Evolutionary conservation across 2,329 filamentous ascomycete genomes (phyloP), one percentile per base, ranked within the genome.

Genomic region (Huntiella moniliformis): DNA sequence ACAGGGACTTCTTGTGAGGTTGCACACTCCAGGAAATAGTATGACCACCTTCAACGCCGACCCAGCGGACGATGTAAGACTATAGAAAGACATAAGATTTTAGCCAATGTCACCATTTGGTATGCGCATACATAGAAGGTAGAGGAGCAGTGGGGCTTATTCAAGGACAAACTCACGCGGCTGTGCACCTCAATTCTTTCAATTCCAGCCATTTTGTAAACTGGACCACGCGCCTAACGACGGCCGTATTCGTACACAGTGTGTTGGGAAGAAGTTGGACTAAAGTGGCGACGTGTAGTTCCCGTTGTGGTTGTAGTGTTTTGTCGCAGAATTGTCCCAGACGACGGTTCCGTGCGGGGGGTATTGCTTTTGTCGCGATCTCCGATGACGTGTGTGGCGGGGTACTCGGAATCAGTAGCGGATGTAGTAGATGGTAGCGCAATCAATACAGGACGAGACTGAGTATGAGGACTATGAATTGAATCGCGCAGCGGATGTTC

Each of bases 1-100:
- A 80, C 77, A 98, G 81, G 49, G 88, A 95, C 65, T 95, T 96
- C 67, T 93, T 96, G 62, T 96, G 86, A 38, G 91, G 91, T 59
- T 96, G 87, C 35, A 98, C 76, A 57, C 85, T 95, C 91, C 91
- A 98, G 12, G 87, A 94, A 55, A 98, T 86, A 43, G 87, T 94
- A 61, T 94, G 80, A 45, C 82, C 82, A 52, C 85, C 79, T 47
- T 86, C 79, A 54, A 95, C 88, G 59, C 85, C 81, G 54, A 95
- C 83, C 88, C 91, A 98, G 58, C 91, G 85, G 48, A 98, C 84
- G 55, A 98, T 86, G 65, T 98, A 98, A 52, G 86, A 94, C 91
- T 96, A 54, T 54, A 53, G 51, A 45, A 55, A 50, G 31, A 36
- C n/a, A 51, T 28, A 35, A 46, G 37, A 33, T 7, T 42, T 34